Conservation (phyloP, 129 eudicot species). For the Glebionis coronaria region DNA sequence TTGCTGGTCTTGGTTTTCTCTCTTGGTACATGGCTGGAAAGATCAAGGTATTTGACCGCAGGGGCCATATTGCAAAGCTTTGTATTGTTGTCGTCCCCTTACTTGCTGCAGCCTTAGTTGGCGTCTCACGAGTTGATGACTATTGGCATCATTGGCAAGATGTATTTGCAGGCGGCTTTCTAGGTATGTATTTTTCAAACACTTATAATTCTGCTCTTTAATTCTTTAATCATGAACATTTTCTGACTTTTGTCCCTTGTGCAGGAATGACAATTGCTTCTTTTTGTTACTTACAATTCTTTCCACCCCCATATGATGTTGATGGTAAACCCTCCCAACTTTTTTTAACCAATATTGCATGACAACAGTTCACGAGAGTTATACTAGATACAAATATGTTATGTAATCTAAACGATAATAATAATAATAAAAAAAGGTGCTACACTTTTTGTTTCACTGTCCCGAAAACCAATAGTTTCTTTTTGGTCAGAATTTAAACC, state of each 20-base stretch:
- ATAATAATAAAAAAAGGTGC: background rate
- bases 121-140: conserved; percentile 86
- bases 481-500: background rate
- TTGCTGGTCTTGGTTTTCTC: conserved; percentile 88
- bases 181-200: conserved; percentile 42
- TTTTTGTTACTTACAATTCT: conserved; percentile 76
- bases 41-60: conserved; percentile 69
- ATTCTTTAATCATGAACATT: conserved; percentile 9
- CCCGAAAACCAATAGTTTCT: background rate
- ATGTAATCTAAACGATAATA: background rate
- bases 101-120: conserved; percentile 76
- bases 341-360: conserved; percentile 1
- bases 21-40: conserved; percentile 82
- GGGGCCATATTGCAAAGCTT: conserved; percentile 85
- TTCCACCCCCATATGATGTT: conserved; percentile 65
- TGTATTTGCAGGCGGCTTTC: conserved; percentile 76
- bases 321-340: conserved; percentile 45
- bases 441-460: background rate
- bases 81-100: conserved; percentile 65
- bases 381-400: background rate
- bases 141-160: conserved; percentile 99
- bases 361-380: background rate
- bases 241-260: background rate
- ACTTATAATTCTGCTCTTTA: conserved; percentile 6
- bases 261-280: conserved; percentile 43